Base-by-base conservation (phyloP, 352 stramenopile species). In the Globisporangium splendens region DNA sequence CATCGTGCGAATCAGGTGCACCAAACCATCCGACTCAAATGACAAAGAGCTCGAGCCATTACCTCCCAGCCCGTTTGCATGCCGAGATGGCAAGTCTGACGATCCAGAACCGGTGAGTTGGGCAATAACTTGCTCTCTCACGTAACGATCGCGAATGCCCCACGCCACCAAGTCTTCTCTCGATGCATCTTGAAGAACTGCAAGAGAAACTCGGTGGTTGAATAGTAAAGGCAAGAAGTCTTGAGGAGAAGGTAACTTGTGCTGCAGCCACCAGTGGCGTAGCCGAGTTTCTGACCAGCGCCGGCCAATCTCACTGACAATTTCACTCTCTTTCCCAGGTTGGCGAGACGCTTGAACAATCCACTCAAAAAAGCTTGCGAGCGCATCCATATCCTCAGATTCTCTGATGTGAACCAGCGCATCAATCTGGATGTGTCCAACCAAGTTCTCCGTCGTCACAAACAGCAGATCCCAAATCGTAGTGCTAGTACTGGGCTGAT, bases 131-230 rank as follows among this genome's bases (percentile, higher is more conserved):
- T 79, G 70, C 17, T 91, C 76, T 18, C 78, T 72, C 18, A 51
- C 71, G 47, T 76, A 70, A 1, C 78, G 75, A 51, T 89, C 78
- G 14, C 66, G 60, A 39, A 91, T 69, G 2, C 78, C 78, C 78
- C 78, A 91, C 0, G 76, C 79, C n/a, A 89, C 81, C 0, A 91
- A 54, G 33, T 88, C 81, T 63, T 91, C 81, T 8, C 78, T 73
- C 10, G 81, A 88, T 22, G 81, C 78, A 14, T 61, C 63, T 46
- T 80, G 65, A n/a, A 91, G 55, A 41, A 56, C 65, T 3, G 66
- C 50, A 7, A 91, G 59, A 2, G 78, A 70, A 41, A 89, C 60
- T 12, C 81, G 68, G 11, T 81, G 70, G 14, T 58, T 60, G 20
- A 84, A 31, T 0, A 91, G 59, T 39, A 73, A 47, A 18, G 64